Evolutionary conservation across 2,329 filamentous ascomycete species (phyloP).

Genomic region (Ampelomyces quisqualis): DNA sequence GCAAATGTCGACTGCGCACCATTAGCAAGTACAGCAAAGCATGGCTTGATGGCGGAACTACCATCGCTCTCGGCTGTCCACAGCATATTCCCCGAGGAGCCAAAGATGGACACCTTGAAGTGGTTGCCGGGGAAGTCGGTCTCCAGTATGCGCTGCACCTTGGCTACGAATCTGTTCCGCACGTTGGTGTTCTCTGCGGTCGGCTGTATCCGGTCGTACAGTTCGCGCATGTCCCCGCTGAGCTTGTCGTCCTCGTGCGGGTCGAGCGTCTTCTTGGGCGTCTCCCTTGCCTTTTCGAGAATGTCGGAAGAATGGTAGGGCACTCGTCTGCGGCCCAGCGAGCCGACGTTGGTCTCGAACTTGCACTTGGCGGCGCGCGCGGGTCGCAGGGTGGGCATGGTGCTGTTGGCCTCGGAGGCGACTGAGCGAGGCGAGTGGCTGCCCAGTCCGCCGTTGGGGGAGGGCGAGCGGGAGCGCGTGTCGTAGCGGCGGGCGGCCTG

Average conservation of each 20-base stretch:
- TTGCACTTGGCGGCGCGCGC: slow-evolving; percentile 67
- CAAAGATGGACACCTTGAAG: slow-evolving; percentile 90
- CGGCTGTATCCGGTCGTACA: slow-evolving; percentile 84
- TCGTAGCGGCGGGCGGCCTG: slow-evolving; percentile 83
- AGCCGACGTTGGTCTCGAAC: slow-evolving; percentile 81
- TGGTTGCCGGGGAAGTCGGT: slow-evolving; percentile 88
- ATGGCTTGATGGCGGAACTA: slow-evolving; percentile 49
- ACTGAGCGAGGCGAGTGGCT: slow-evolving; percentile 87
- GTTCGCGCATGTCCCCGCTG: slow-evolving; percentile 76
- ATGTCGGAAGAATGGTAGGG: slow-evolving; percentile 88
- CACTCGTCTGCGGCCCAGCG: slow-evolving; percentile 77
- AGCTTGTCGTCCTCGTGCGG: slow-evolving; percentile 55
- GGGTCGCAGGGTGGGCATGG: slow-evolving; percentile 66
- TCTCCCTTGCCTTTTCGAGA: slow-evolving; percentile 67
- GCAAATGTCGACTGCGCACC: slow-evolving; percentile 80
- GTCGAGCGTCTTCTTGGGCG: slow-evolving; percentile 58
- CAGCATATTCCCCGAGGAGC: slow-evolving; percentile 93
- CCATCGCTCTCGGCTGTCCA: slow-evolving; percentile 96
- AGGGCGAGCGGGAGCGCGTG: slow-evolving; percentile 74
- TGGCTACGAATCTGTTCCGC: slow-evolving; percentile 74
- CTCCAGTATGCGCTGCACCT: slow-evolving; percentile 85
- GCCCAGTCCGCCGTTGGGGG: slow-evolving; percentile 68
- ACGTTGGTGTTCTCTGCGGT: slow-evolving; percentile 75
- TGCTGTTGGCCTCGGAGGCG: slow-evolving; percentile 82
- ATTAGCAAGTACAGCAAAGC: slow-evolving; percentile 23